Evolutionary conservation across 257 asterid species (phyloP), one percentile per base, ranked within the genome.

Genomic region (Solanum etuberosum): DNA sequence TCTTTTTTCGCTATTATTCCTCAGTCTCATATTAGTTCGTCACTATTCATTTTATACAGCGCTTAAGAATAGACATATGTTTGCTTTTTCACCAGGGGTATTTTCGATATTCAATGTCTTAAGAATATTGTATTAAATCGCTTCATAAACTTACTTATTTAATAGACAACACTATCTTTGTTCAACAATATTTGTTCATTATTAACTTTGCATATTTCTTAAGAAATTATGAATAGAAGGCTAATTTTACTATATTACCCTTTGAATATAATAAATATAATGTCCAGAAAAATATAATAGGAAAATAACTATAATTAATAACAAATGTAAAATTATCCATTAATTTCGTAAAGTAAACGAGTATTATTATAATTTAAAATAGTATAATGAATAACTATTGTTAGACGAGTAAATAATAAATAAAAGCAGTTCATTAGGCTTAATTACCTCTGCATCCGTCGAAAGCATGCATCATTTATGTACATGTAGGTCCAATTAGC

Each of bases 1-100:
- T 3, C 0, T 34, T 34, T 4, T 7, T 14, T n/a, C n/a, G 0
- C 0, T 5, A 46, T 1, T 43, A 43, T 43, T 43, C 6, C 0
- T 16, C 9, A 0, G 3, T 51, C 3, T 20, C 1, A 0, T 16
- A 16, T 51, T 51, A 51, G 21, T 6, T 51, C 0, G 16, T 51
- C 61, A 51, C 23, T 16, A 16, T 51, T 51, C 4, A 51, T 51
- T 51, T 51, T 51, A 51, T 51, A 51, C 1, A 7, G 1, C 4
- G 0, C 8, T 51, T 6, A 6, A 51, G 61, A 51, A 51, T 16
- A 51, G 9, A 16, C 9, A 51, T 6, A 51, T 54, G 25, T 54
- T 11, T 54, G 29, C 68, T 61, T 61, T 57, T 9, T 9, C 14
- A 61, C 6, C 0, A 61, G 0, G 3, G 15, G 6, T 61, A 23